Conservation (phyloP, 371 early-diverging fungal genomes). For the Circinella minor region DNA sequence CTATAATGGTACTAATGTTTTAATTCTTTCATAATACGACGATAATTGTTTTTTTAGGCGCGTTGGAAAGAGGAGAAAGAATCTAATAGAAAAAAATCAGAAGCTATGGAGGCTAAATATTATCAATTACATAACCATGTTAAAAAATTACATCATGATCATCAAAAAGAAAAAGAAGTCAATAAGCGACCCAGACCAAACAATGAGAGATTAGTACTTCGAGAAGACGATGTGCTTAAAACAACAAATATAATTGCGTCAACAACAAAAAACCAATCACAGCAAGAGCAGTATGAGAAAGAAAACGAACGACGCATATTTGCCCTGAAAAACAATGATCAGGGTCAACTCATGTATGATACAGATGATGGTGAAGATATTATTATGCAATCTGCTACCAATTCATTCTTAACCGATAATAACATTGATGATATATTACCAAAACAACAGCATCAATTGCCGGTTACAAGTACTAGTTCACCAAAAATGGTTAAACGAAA, state of each 20-base stretch:
- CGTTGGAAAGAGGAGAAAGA: constrained; percentile 15
- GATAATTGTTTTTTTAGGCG: neutral
- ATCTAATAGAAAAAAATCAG: constrained; percentile 3
- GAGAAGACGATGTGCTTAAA: neutral
- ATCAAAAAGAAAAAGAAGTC: neutral
- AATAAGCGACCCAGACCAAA: neutral
- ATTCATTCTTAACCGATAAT: neutral
- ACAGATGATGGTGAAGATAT: constrained; percentile 8
- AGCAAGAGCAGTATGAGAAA: no score
- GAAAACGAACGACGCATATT: neutral
- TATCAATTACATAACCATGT: constrained; percentile 6
- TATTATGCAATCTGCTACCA: neutral
- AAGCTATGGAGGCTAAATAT: constrained; percentile 7
- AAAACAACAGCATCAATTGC: neutral
- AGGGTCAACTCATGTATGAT: constrained; percentile 4
- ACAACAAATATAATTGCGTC: neutral
- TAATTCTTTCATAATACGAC: neutral
- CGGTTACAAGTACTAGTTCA: neutral
- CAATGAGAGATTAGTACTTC: no score
- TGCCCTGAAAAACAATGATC: neutral
- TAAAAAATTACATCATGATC: neutral
- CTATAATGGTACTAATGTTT: neutral
- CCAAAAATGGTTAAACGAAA: neutral
- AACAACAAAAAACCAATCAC: neutral
- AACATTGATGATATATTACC: neutral